Evolutionary conservation across 1,139 yeast genomes (phyloP), one percentile per base, ranked within the genome.

Genomic region (Tardiomyces digboiensis): DNA sequence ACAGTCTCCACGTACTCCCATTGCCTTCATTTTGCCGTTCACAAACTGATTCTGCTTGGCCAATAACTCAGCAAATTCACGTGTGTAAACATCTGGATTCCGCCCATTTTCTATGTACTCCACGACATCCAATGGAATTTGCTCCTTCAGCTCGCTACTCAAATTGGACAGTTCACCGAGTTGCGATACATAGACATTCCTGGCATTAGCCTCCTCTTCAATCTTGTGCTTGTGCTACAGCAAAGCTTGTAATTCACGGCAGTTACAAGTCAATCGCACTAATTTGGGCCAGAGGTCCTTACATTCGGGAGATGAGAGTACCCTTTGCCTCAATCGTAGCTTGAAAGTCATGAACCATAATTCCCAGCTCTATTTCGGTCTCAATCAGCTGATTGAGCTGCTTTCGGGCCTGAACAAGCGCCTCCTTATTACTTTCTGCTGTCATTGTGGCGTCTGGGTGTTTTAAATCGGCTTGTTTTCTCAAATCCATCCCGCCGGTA

Each of bases 51-150:
- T 91, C 48, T 88, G 81, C 55, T 86, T 82, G 22, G 89, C 82
- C 19, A 91, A 83, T 39, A 91, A 86, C 61, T 91, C 98, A 10
- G 89, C 87, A 65, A 91, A 91, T 64, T 93, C 98, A 59, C 98
- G 74, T 0, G 97, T 88, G 62, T 91, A 91, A 41, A 91, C 89
- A 59, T 91, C 97, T 0, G 99, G 98, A 59, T 91, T 91, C 52
- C 98, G 71, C 2, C 98, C 98, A 56, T 88, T 95, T 59, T 91
- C 97, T 40, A 91, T 86, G 59, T 91, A 68, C 49, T 58, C 58
- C 19, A 62, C 56, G 13, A 62, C 61, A 41, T 62, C 65, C 14
- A 58, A 44, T 19, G 66, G 66, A 8, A 62, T 53, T 14, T 41
- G 33, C 33, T 26, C 33, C 3, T 8, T 22, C 37, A 39, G 38